phyloP scores from a whole-genome alignment of 371 early-diverging fungal species.

The Mortierella sp. region DNA sequence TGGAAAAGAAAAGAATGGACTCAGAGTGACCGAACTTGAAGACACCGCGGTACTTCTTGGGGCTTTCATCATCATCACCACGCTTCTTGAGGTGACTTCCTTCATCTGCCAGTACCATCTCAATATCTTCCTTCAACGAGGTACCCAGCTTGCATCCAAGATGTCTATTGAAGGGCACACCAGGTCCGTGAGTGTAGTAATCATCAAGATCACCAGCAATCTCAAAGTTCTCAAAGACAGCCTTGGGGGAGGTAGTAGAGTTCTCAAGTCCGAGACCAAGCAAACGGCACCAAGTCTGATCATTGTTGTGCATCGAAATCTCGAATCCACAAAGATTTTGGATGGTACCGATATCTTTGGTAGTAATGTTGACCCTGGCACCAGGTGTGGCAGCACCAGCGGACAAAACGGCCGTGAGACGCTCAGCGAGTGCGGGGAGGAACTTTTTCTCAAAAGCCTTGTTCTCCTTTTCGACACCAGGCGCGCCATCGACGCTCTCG shows the following conservation, averaged over 20 bases:
- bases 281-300: constrained; percentile 47
- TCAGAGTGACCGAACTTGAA: constrained; percentile 57
- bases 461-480: constrained; percentile 14
- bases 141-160: constrained; percentile 37
- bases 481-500: constrained; percentile 21
- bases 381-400: background rate
- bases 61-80: constrained; percentile 23
- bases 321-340: constrained; percentile 45
- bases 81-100: background rate
- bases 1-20: constrained; percentile 47
- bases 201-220: constrained; percentile 38
- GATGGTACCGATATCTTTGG: constrained; percentile 31
- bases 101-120: constrained; percentile 17
- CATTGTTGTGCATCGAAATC: constrained; percentile 32
- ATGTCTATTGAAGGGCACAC: constrained; percentile 49
- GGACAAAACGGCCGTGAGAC: background rate
- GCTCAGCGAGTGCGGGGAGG: constrained; percentile 26
- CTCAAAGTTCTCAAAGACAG: constrained; percentile 30
- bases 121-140: constrained; percentile 26
- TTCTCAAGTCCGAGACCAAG: constrained; percentile 4
- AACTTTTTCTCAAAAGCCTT: constrained; percentile 13
- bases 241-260: background rate
- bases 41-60: constrained; percentile 9
- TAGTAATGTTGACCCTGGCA: constrained; percentile 27
- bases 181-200: constrained; percentile 45